These are phyloP conservation scores for Triticum aestivum DNA, from an alignment of 176 grass and related monocot genomes.

Conservation along the genomic window IWGSC_CS_RefSeq_v2.1 NC_057797.1:561033590-561034089, in stretches of 20 bases:
- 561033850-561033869: not conserved
- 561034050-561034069: not conserved
- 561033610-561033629: not conserved
- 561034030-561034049: not conserved
- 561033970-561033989: conserved; percentile 71
- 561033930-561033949: conserved; percentile 48
- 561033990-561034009: conserved; percentile 83
- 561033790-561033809: conserved; percentile 20
- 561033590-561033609: conserved; percentile 36
- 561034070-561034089: not conserved
- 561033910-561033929: conserved; percentile 40
- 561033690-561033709: conserved; percentile 50
- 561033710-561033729: conserved; percentile 38
- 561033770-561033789: conserved; percentile 21
- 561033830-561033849: not conserved
- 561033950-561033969: conserved; percentile 64
- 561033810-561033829: conserved; percentile 2
- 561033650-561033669: not conserved
- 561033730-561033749: conserved; percentile 51
- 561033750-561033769: conserved; percentile 36
- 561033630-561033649: not conserved
- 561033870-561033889: conserved; percentile 52
- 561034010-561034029: conserved; percentile 48
- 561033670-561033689: conserved; percentile 39
- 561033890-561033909: conserved; percentile 42